Base-by-base conservation (phyloP, 2,329 filamentous ascomycete species). In the Scedosporium boydii region DNA sequence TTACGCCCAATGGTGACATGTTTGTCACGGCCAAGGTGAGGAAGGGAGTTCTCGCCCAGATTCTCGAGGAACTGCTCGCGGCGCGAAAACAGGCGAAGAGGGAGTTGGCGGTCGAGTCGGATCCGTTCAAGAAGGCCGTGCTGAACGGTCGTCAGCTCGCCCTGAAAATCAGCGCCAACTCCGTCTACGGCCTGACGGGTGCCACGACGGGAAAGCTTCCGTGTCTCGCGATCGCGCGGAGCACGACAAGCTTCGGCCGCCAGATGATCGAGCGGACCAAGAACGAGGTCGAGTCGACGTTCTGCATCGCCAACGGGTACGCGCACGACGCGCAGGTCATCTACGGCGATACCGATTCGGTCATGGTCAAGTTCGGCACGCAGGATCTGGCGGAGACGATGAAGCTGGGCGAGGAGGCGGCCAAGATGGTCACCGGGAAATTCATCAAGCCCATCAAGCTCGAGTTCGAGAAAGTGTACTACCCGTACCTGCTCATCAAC, bases 261-360 rank as follows among this genome's bases (percentile, higher is more conserved):
- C 90, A 97, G 72, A 99, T 99, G 95, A 99, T 99, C 78, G 93
- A 98, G 75, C 95, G 88, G 77, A 98, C 95, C 0, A 98, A 96
- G 75, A 83, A 89, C n/a, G 95, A 98, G 72, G 95, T 99, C 6
- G 93, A 98, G 75, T 82, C 84, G 48, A 87, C 86, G 67, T 99
- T 96, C 75, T 93, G 85, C 58, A 93, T 97, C 63, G 90, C 90
- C 59, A 98, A 99, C 69, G 95, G 95, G 18, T 99, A 98, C 75
- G 86, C 84, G 1, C 91, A 98, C 73, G 90, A 99, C 73, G 95
- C 95, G 0, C 87, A 97, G 72, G 95, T 99, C 77, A 96, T 99
- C 66, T 99, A 99, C 69, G 95, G 95, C 78, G 95, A 99, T 75
- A 99, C 95, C 1, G 95, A 99, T 82, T 99, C 95, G 7, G 95